Percentiles rank a stretch among this genome's conserved stretches.
phyloP scores from a whole-genome alignment of 768 basidiomycete genomes.

The Postia placenta region DNA sequence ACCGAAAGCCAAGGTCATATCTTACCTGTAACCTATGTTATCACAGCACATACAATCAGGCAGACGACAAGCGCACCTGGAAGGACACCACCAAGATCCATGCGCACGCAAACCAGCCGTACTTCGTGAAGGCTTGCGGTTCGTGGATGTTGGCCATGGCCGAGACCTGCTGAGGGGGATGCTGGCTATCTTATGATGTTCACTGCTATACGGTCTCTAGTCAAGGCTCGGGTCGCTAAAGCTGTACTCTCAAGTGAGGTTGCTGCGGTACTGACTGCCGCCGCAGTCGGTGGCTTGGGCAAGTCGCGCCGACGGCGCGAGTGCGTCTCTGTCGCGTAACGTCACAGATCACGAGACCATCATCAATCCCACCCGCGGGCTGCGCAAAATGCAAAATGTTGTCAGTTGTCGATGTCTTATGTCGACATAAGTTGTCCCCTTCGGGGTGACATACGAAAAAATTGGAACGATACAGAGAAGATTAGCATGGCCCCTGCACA shows the following conservation, averaged over 20 bases:
- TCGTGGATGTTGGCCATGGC: constrained; percentile 5
- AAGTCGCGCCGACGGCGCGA: no score
- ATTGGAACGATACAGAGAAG: constrained; percentile 99
- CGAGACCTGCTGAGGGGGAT: background rate
- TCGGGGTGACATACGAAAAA: constrained; percentile 96
- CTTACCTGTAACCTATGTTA: background rate
- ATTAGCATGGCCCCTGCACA: constrained; percentile 99
- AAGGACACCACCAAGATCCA: constrained; percentile 67
- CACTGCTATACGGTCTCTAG: no score
- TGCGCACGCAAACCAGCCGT: constrained; percentile 59
- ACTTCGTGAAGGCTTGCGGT: constrained; percentile 41
- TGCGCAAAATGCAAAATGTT: constrained; percentile 1
- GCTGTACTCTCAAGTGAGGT: no score
- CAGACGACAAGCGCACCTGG: constrained; percentile 25
- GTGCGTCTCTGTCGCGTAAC: background rate
- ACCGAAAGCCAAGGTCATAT: background rate
- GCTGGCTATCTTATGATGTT: background rate
- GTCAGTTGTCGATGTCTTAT: background rate
- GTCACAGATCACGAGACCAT: background rate
- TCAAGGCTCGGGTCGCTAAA: no score
- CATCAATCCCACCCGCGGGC: constrained; percentile 4
- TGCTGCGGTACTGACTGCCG: background rate
- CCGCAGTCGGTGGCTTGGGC: no score
- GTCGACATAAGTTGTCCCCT: constrained; percentile 48
- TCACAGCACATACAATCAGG: background rate